Conservation (phyloP, 768 basidiomycete species). For the Boletellus sp. region DNA sequence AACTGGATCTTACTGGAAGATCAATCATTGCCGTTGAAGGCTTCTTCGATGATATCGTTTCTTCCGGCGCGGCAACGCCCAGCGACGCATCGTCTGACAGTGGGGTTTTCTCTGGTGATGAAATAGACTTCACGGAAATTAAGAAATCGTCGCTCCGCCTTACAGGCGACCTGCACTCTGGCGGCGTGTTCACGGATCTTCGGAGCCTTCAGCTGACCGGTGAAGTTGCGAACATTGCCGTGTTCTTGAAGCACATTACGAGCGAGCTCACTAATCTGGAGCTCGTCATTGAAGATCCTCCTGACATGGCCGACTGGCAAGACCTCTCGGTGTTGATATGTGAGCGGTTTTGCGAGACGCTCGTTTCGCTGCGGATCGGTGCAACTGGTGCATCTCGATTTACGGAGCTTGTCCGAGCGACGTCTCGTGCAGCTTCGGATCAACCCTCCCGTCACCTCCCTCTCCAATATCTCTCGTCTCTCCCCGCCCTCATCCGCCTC, state of each 20-base stretch:
- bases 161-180: slow-evolving; percentile 55
- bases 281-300: slow-evolving; percentile 76
- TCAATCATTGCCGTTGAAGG: slow-evolving; percentile 70
- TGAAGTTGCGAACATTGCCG: slow-evolving; percentile 63
- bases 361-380: slow-evolving; percentile 58
- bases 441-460: slow-evolving; percentile 58
- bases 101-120: slow-evolving; percentile 74
- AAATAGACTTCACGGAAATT: slow-evolving; percentile 71
- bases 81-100: slow-evolving; percentile 70
- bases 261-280: slow-evolving; percentile 66
- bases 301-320: slow-evolving; percentile 71
- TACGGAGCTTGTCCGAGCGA: slow-evolving; percentile 75
- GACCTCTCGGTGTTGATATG: slow-evolving; percentile 62
- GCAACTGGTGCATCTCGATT: slow-evolving; percentile 75
- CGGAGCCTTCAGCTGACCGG: slow-evolving; percentile 65
- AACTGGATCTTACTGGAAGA: slow-evolving; percentile 69
- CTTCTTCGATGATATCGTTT: slow-evolving; percentile 69
- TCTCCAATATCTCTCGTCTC: slow-evolving; percentile 51
- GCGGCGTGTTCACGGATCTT: slow-evolving; percentile 55
- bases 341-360: slow-evolving; percentile 55
- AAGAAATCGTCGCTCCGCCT: slow-evolving; percentile 66
- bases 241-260: slow-evolving; percentile 67
- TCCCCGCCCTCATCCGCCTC: slow-evolving; percentile 56
- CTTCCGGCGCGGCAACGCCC: slow-evolving; percentile 70
- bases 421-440: slow-evolving; percentile 54